Evolutionary conservation across 129 eudicot species (phyloP).

Genomic region (Erigeron canadensis): DNA sequence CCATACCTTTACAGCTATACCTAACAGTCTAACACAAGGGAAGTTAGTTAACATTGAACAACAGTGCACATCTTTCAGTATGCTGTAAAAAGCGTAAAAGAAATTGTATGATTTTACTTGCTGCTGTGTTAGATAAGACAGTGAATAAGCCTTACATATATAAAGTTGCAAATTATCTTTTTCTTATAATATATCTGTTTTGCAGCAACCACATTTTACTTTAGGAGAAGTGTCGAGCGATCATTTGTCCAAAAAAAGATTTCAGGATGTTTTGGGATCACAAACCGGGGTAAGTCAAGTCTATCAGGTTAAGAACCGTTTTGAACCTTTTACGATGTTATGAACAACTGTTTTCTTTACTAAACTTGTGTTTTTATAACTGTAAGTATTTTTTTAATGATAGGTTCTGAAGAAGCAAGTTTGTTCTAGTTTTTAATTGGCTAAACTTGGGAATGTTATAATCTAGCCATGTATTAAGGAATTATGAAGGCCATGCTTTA

Average conservation of each 20-base stretch:
- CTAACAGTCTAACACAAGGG: too few relatives aligned
- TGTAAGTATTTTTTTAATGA: constrained; percentile 17
- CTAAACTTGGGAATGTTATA: constrained; percentile 14
- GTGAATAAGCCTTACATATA: constrained; percentile 13
- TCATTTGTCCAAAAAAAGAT: constrained; percentile 51
- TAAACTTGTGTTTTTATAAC: background rate
- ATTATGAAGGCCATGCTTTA: background rate
- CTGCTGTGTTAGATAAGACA: constrained; percentile 9
- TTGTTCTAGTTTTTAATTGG: background rate
- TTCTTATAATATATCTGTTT: constrained; percentile 12
- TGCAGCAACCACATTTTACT: constrained; percentile 63
- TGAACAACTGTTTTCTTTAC: constrained; percentile 1
- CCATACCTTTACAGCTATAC: too few relatives aligned
- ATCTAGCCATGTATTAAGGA: background rate
- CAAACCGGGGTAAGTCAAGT: constrained; percentile 51
- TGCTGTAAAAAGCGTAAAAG: background rate
- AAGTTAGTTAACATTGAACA: background rate
- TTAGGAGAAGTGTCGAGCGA: constrained; percentile 43
- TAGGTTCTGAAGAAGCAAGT: constrained; percentile 5
- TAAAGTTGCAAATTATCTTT: constrained; percentile 10
- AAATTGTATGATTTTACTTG: constrained; percentile 13
- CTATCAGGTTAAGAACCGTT: constrained; percentile 8
- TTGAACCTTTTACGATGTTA: constrained; percentile 9
- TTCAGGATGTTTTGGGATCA: constrained; percentile 44
- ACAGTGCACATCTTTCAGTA: background rate